Evolutionary conservation across 2,329 filamentous ascomycete species (phyloP), one percentile per base, ranked within the genome.

Genomic region (Beauveria caledonica): DNA sequence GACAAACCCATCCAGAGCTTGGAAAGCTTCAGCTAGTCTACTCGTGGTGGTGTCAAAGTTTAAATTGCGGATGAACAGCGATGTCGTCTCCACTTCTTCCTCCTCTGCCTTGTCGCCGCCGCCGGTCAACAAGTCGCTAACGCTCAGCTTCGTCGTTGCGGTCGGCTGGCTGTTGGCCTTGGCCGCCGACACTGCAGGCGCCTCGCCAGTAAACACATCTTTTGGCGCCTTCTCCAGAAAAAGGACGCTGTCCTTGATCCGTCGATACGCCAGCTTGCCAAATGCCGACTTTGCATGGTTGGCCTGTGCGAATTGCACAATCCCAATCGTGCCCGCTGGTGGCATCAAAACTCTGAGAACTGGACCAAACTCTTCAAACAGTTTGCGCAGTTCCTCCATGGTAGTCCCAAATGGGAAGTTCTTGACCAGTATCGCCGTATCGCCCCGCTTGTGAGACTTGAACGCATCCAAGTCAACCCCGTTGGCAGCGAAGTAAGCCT

Each of bases 201-300:
- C 57, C 58, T 68, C 70, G 56, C 64, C 68, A 60, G 63, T 68
- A 71, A 97, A 94, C 27, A 99, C 73, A 69, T 91, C 84, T 70
- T 88, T 90, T 1, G 94, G 94, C 7, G 89, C 95, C 73, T 95
- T 97, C 72, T 99, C 94, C 55, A 99, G 79, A 71, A 96, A 97
- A 46, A 99, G 78, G 29, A 96, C 87, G 1, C 90, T 94, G 70
- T 93, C 92, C 72, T 93, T 93, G 70, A 99, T 82, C 68, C 92
- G 90, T 62, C 91, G 86, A 74, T 97, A 97, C 1, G 93, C 90
- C 60, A 97, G 78, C 65, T 87, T 86, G 64, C 84, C 84, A 76
- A 97, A 96, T 2, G 94, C 94, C 62, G 87, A 80, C 71, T 90
- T 89, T 57, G 90, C 92, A 70, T 96, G 86, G 36, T 87, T 85